Base-by-base conservation (phyloP, 371 early-diverging fungal species). In the Parasitella parasitica region DNA sequence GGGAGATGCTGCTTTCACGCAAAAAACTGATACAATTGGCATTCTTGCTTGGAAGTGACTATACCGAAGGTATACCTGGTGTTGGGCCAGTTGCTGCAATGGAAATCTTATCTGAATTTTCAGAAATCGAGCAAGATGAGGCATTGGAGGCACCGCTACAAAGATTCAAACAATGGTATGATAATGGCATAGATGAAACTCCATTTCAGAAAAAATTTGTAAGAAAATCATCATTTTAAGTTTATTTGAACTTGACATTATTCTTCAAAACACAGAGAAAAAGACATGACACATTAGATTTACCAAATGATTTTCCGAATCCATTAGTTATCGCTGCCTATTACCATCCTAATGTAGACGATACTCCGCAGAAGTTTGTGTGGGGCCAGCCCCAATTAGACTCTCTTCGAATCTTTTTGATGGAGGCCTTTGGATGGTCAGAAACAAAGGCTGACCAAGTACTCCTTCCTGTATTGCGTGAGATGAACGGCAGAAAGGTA, bases 31-130 rank as follows among this genome's bases (percentile, higher is more conserved):
- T 99, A 22, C 84, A 89, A 30, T 69, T 99, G 36, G 64, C 98
- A 2, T 94, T 91, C 61, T 69, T 99, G 3, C 80, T 99, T 7
- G 99, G 99, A 6, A 95, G 96, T 69, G 99, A 99, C 82, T 99
- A 99, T 72, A 94, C 97, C 0, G 85, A 87, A n/a, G 99, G 99
- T 0, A 81, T 99, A 32, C 81, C 86, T 32, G 96, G 97, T 4
- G 75, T 99, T 22, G 99, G 99, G n/a, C 86, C 92, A 15, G 94
- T 95, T n/a, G 86, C 89, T 12, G 98, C 97, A 0, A 84, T 95
- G 86, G 95, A 97, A 69, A 86, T 95, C 24, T 56, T 98, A 52
- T 78, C 81, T 35, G 89, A 90, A 64, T 98, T 91, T 64, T 76
- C 64, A n/a, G 15, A 24, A 13, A 15, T 6, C 6, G 16, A 43